Evolutionary conservation across 169 alveolate species (phyloP).

Genomic region (Eimeria mitis): DNA sequence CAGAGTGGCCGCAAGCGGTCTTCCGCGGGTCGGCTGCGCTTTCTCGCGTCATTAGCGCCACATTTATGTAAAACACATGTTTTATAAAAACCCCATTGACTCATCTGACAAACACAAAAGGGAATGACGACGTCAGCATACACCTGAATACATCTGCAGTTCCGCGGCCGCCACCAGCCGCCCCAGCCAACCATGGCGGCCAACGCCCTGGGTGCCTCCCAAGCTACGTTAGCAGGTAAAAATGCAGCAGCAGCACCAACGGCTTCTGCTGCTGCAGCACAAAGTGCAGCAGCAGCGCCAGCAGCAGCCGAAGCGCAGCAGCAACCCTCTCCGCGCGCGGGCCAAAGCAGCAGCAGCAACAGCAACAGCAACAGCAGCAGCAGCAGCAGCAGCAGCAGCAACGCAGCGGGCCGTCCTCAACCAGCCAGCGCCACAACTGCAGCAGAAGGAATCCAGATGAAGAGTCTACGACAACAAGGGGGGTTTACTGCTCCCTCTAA

Average conservation of each 20-base stretch:
- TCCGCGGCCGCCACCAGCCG: not conserved
- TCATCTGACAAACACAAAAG: not conserved
- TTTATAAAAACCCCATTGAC: not conserved
- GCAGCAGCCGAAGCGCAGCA: conserved; percentile 7
- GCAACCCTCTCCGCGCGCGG: too few relatives aligned
- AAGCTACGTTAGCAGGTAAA: not conserved
- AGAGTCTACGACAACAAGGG: not conserved
- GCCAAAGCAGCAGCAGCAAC: not conserved
- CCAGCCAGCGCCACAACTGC: not conserved
- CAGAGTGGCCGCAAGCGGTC: not conserved
- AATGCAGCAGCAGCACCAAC: not conserved
- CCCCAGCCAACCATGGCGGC: not conserved
- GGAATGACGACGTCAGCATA: not conserved
- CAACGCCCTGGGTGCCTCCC: not conserved
- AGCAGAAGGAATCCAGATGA: not conserved
- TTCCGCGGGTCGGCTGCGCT: not conserved
- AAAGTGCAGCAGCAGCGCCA: not conserved
- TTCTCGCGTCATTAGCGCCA: not conserved
- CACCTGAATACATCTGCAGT: not conserved
- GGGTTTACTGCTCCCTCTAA: not conserved
- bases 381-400: conserved; percentile 24
- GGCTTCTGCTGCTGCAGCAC: not conserved
- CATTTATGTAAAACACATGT: too few relatives aligned
- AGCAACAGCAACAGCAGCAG: not conserved
- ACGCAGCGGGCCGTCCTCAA: too few relatives aligned